phyloP scores from a whole-genome alignment of 2,329 filamentous ascomycete genomes.

The Alternaria brassicicola region DNA sequence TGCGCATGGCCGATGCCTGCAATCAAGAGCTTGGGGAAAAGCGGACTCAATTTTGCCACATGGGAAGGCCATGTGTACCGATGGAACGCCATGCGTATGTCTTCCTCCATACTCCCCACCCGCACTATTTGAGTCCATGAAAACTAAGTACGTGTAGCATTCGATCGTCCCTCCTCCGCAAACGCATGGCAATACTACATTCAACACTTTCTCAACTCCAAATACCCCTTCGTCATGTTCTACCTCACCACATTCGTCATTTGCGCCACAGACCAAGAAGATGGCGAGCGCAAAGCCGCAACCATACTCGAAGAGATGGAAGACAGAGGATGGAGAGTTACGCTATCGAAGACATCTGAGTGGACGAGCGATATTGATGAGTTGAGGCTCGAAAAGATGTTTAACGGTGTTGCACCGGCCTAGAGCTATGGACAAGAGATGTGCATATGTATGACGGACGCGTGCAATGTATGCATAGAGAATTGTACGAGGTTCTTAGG shows the following conservation, averaged over 20 bases:
- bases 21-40: slow-evolving; percentile 30
- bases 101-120: too few species aligned
- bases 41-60: slow-evolving; percentile 30
- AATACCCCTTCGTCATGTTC: slow-evolving; percentile 35
- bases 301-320: slow-evolving; percentile 31
- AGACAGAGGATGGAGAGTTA: slow-evolving; percentile 30
- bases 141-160: too few species aligned
- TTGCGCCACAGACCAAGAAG: slow-evolving; percentile 23
- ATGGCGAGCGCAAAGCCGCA: slow-evolving; percentile 23
- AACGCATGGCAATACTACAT: slow-evolving; percentile 43
- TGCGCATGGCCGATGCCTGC: slow-evolving; percentile 42
- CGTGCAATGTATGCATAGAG: too few species aligned
- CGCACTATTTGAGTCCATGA: too few species aligned
- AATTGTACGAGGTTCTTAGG: too few species aligned
- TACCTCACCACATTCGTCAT: slow-evolving; percentile 39
- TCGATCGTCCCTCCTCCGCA: slow-evolving; percentile 35
- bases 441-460: too few species aligned
- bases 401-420: not conserved
- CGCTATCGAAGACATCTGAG: slow-evolving; percentile 18
- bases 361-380: slow-evolving; percentile 29
- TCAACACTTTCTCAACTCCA: slow-evolving; percentile 38
- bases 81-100: slow-evolving; percentile 41
- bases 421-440: too few species aligned
- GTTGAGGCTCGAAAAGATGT: slow-evolving; percentile 28
- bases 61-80: slow-evolving; percentile 40